Base-by-base conservation (phyloP, 2,329 filamentous ascomycete species). In the Xylariales sp. region DNA sequence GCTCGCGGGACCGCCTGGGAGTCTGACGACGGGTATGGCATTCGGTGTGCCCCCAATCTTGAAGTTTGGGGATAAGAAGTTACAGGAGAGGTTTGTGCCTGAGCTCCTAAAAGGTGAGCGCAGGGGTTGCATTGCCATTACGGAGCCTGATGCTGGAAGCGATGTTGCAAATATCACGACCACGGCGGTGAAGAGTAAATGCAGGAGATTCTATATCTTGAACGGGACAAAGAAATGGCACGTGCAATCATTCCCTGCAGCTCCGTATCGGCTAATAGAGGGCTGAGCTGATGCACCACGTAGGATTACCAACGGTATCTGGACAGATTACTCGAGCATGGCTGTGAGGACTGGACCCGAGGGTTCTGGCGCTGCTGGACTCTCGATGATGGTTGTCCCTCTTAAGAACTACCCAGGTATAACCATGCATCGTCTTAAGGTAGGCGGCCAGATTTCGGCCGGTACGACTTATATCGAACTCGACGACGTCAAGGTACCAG, bases 191-290 rank as follows among this genome's bases (percentile, higher is more conserved):
- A 82, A 80, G 58, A 75, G 70, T 5, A 55, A 67, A 0, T 79
- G 84, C 53, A 83, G 84, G 9, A 80, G 79, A 56, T 65, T 78
- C 52, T 89, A 84, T 55, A 71, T 88, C 34, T 64, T 88, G 35
- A 88, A 86, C 44, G 84, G 84, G n/a, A 71, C 74, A 0, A 88
- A 88, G 73, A 88, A 89, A 64, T 89, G 85, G 84, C 43, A 36
- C 16, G 47, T 44, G 16, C 12, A 11, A 24, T 7, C 15, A 27
- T 8, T 27, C n/a, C n/a, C n/a, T n/a, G n/a, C n/a, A n/a, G n/a
- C n/a, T n/a, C n/a, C n/a, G n/a, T n/a, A n/a, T n/a, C n/a, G n/a
- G n/a, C n/a, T n/a, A n/a, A n/a, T n/a, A n/a, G n/a, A n/a, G n/a
- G n/a, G n/a, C n/a, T n/a, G n/a, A n/a, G n/a, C n/a, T n/a, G n/a